phyloP scores from a whole-genome alignment of 1,284 basidiomycete genomes.

The Apiotrichum montevideense region DNA sequence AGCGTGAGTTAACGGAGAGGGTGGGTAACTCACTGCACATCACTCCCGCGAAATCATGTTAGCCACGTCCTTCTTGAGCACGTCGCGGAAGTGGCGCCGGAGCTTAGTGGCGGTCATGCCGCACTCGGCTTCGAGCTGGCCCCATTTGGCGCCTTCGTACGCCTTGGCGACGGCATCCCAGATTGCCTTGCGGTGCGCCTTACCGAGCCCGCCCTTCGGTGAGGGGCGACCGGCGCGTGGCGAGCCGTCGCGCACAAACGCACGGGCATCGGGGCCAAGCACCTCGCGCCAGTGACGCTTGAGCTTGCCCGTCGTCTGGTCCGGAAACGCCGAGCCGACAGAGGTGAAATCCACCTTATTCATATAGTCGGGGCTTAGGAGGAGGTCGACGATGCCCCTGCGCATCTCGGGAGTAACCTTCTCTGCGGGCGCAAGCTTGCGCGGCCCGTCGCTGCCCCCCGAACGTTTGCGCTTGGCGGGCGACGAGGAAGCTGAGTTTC shows the following conservation, averaged over 20 bases:
- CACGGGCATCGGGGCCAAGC: constrained; percentile 20
- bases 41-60: neutral
- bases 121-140: constrained; percentile 1
- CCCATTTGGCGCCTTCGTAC: constrained; percentile 16
- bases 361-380: constrained; percentile 13
- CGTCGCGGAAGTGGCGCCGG: constrained; percentile 30
- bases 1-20: neutral
- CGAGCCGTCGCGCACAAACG: constrained; percentile 1
- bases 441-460: neutral
- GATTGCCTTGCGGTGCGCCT: constrained; percentile 7
- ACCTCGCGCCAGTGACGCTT: constrained; percentile 34
- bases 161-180: constrained; percentile 18
- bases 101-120: constrained; percentile 22
- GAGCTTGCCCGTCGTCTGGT: constrained; percentile 12
- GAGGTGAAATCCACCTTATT: constrained; percentile 15
- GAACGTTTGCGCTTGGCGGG: neutral
- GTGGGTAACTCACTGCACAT: neutral
- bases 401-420: constrained; percentile 19
- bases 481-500: neutral
- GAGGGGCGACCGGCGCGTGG: neutral
- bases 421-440: constrained; percentile 18
- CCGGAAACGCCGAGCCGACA: neutral
- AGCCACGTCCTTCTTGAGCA: constrained; percentile 26
- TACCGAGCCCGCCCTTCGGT: constrained; percentile 10
- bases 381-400: constrained; percentile 19